Conservation (phyloP, 2,329 filamentous ascomycete genomes). For the Leptosphaerulina australis region DNA sequence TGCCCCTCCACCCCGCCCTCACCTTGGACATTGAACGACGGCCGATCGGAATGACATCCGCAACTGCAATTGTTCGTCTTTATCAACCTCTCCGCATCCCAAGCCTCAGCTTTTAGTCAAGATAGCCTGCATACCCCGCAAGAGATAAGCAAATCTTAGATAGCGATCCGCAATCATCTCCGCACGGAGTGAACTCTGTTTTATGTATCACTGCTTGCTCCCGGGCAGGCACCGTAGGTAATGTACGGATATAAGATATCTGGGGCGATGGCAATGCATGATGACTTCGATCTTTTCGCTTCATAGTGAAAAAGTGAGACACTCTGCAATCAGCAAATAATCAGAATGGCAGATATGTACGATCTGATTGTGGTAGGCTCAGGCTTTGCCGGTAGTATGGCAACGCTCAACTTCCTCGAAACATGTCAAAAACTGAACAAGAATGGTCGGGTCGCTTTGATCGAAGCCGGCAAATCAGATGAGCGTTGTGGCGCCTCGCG, state of each 20-base stretch:
- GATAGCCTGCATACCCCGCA: not conserved
- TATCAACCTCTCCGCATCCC: not conserved
- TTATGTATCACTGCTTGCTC: not conserved
- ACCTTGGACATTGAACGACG: slow-evolving; percentile 4
- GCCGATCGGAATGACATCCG: not conserved
- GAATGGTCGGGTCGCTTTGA: slow-evolving; percentile 47
- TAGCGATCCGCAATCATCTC: not conserved
- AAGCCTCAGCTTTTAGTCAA: not conserved
- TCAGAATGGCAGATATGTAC: slow-evolving; percentile 27
- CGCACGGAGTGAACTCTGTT: not conserved
- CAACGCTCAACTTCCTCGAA: slow-evolving; percentile 52
- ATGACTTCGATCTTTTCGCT: too few relatives aligned
- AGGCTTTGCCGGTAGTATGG: slow-evolving; percentile 33
- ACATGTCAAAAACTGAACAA: slow-evolving; percentile 46
- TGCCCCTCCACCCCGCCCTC: not conserved
- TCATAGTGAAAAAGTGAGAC: too few relatives aligned
- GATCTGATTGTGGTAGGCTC: slow-evolving; percentile 40
- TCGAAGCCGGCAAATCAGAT: slow-evolving; percentile 49
- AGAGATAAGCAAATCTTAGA: not conserved
- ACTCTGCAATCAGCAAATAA: not conserved
- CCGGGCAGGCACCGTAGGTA: not conserved
- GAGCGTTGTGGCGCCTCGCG: slow-evolving; percentile 51
- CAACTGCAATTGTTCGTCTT: not conserved
- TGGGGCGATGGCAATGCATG: too few relatives aligned
- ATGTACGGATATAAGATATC: not conserved